Percentiles rank a stretch among this genome's conserved stretches.
Conservation (phyloP, 352 stramenopile genomes). For the Albugo candida region DNA sequence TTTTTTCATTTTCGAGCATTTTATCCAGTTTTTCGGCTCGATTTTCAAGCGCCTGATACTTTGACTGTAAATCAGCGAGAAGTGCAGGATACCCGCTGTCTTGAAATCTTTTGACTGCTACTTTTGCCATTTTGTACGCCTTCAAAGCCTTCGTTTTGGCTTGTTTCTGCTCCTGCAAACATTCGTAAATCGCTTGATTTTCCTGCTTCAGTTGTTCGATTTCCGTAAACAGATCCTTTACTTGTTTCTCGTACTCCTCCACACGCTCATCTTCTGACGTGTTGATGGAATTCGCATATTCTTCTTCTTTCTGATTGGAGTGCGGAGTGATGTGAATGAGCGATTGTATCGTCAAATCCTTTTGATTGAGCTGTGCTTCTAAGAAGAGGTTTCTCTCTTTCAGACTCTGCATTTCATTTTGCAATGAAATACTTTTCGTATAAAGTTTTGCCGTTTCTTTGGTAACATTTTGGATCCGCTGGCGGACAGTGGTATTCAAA, state of each 20-base stretch:
- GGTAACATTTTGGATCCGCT: constrained; percentile 15
- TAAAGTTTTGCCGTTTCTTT: constrained; percentile 11
- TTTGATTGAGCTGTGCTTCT: constrained; percentile 32
- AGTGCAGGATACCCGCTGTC: constrained; percentile 42
- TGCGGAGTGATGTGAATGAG: constrained; percentile 9
- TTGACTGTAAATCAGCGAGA: constrained; percentile 40
- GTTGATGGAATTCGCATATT: not conserved
- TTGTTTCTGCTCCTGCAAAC: constrained; percentile 42
- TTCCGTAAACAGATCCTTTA: constrained; percentile 35
- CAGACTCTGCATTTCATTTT: constrained; percentile 22
- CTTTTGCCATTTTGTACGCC: constrained; percentile 37
- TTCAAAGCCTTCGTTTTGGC: constrained; percentile 55
- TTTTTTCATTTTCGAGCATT: constrained; percentile 16
- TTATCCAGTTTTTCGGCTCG: constrained; percentile 18
- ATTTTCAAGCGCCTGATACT: constrained; percentile 26
- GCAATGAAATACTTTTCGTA: constrained; percentile 14
- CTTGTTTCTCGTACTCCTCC: constrained; percentile 57
- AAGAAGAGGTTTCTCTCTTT: constrained; percentile 39
- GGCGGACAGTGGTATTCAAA: constrained; percentile 9
- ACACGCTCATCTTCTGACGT: constrained; percentile 22
- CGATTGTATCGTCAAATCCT: constrained; percentile 23
- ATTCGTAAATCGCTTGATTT: constrained; percentile 42
- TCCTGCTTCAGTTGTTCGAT: constrained; percentile 47
- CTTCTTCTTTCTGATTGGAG: constrained; percentile 12
- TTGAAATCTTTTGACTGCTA: constrained; percentile 37